Evolutionary conservation across 1,284 basidiomycete species (phyloP).

Genomic region (Pseudozyma tsukubaensis): DNA sequence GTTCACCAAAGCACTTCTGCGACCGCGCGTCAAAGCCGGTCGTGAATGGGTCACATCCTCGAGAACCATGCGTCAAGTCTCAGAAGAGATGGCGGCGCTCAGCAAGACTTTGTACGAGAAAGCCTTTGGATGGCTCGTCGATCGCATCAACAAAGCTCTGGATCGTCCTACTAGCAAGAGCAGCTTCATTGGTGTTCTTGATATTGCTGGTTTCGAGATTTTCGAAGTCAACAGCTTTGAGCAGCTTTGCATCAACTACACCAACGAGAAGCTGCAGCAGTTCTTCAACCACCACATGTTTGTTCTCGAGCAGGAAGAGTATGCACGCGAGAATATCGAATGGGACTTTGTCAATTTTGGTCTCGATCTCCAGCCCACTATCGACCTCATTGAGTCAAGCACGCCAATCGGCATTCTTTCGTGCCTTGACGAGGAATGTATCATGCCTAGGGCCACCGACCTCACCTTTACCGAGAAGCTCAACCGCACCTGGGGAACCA

Average conservation of each 20-base stretch:
- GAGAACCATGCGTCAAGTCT: slow-evolving; percentile 88
- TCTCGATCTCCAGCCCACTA: slow-evolving; percentile 95
- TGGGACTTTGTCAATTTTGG: slow-evolving; percentile 99
- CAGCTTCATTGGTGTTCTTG: slow-evolving; percentile 96
- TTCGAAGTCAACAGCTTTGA: slow-evolving; percentile 79
- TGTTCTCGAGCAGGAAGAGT: slow-evolving; percentile 98
- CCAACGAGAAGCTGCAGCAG: slow-evolving; percentile 75
- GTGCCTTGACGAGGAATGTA: slow-evolving; percentile 96
- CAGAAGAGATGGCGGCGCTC: slow-evolving; percentile 90
- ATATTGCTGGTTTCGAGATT: slow-evolving; percentile 99
- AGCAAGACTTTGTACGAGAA: slow-evolving; percentile 99
- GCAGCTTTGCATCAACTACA: slow-evolving; percentile 98
- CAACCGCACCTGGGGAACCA: slow-evolving; percentile 60
- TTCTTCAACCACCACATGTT: slow-evolving; percentile 97
- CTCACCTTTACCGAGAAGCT: slow-evolving; percentile 94
- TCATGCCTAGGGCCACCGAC: slow-evolving; percentile 98
- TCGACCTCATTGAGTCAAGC: slow-evolving; percentile 90
- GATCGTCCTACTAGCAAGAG: slow-evolving; percentile 89
- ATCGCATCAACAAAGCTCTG: slow-evolving; percentile 91
- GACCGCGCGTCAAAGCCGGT: slow-evolving; percentile 86
- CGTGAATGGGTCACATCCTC: slow-evolving; percentile 97
- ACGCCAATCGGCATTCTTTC: slow-evolving; percentile 87
- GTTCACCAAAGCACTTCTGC: slow-evolving; percentile 79
- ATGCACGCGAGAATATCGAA: slow-evolving; percentile 93
- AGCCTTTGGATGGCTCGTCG: slow-evolving; percentile 91